Evolutionary conservation across 1,284 basidiomycete genomes (phyloP).

Genomic region (Ustilago xerochloae): DNA sequence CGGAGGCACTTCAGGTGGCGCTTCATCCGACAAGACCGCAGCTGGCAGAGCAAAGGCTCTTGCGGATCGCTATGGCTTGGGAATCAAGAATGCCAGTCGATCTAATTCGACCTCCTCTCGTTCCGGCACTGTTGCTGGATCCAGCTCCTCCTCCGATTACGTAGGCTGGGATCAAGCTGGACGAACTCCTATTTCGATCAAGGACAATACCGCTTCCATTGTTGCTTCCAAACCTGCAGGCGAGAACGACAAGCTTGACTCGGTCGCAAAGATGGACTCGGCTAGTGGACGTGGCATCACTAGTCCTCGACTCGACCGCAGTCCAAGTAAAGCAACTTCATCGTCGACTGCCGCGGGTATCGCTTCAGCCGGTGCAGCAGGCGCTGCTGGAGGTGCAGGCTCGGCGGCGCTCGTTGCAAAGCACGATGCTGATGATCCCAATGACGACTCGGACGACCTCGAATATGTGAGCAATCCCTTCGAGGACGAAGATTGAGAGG

Average conservation of each 20-base stretch:
- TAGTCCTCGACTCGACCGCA: slow-evolving; percentile 15
- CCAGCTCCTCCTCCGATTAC: slow-evolving; percentile 23
- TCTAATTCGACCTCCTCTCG: slow-evolving; percentile 1
- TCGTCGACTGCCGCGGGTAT: slow-evolving; percentile 5
- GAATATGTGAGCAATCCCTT: slow-evolving; percentile 63
- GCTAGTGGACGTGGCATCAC: slow-evolving; percentile 45
- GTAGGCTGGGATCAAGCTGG: slow-evolving; percentile 55
- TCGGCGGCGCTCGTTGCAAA: not conserved
- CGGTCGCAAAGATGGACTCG: slow-evolving; percentile 45
- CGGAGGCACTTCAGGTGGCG: slow-evolving; percentile 2
- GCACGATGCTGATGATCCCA: slow-evolving; percentile 27
- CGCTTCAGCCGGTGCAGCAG: slow-evolving; percentile 7
- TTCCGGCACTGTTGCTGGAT: not conserved
- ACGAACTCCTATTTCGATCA: slow-evolving; percentile 41
- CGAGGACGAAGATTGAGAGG: slow-evolving; percentile 58
- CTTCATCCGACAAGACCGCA: not conserved
- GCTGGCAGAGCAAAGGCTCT: slow-evolving; percentile 30
- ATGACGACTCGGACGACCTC: slow-evolving; percentile 54
- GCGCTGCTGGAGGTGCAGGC: slow-evolving; percentile 1
- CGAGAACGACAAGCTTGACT: slow-evolving; percentile 18
- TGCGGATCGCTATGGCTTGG: slow-evolving; percentile 40
- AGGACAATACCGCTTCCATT: slow-evolving; percentile 32
- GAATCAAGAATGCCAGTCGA: slow-evolving; percentile 28
- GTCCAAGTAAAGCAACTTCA: slow-evolving; percentile 16
- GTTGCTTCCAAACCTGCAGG: not conserved